phyloP scores from a whole-genome alignment of 441 rosid species.

The Geranium incanum region DNA sequence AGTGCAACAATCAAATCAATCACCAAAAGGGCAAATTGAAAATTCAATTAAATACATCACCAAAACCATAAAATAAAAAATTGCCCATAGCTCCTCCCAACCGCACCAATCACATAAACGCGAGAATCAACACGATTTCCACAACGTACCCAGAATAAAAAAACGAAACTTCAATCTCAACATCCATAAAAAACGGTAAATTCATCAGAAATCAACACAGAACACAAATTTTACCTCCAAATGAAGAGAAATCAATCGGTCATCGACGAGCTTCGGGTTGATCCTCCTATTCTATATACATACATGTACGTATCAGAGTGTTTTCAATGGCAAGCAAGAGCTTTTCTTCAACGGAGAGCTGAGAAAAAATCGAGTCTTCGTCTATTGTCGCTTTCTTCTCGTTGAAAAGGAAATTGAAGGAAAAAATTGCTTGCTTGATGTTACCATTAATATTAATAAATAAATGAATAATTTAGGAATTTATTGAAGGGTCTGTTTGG shows the following conservation, averaged over 20 bases:
- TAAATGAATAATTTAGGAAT: too few relatives aligned
- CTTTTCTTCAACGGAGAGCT: too few relatives aligned
- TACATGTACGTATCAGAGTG: too few relatives aligned
- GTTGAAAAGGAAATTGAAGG: too few relatives aligned
- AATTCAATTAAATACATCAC: background rate
- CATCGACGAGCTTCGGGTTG: background rate
- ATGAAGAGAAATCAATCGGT: background rate
- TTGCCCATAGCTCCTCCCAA: background rate
- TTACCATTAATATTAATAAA: too few relatives aligned
- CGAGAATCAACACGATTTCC: background rate
- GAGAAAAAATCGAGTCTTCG: too few relatives aligned
- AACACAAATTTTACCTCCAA: background rate
- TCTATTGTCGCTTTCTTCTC: too few relatives aligned
- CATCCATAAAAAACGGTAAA: background rate
- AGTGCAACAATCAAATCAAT: background rate
- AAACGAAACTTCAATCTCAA: background rate
- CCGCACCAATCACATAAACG: background rate
- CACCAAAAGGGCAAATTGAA: background rate
- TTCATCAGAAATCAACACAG: background rate
- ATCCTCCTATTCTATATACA: background rate
- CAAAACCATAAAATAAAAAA: background rate
- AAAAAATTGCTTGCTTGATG: too few relatives aligned
- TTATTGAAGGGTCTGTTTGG: too few relatives aligned
- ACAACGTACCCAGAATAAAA: background rate
- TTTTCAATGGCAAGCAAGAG: too few relatives aligned